A percentile compares a stretch with the other conserved stretches of the same genome.
phyloP scores from a whole-genome alignment of 2,329 filamentous ascomycete genomes.

The Davidsoniella neocaledoniae region DNA sequence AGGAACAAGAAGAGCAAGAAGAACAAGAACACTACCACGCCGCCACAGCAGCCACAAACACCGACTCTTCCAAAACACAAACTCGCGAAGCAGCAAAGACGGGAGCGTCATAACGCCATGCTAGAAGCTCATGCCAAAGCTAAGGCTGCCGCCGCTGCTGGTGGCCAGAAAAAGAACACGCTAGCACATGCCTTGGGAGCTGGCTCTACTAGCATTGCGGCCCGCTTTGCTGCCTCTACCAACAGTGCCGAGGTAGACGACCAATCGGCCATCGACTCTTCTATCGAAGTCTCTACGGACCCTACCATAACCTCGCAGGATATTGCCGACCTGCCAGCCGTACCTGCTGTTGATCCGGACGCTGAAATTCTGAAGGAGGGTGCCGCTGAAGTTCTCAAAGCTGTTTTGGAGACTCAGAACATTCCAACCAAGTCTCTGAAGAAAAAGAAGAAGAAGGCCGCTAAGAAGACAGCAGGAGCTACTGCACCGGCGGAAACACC shows the following conservation, averaged over 20 bases:
- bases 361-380: slow-evolving; percentile 10
- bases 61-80: not conserved
- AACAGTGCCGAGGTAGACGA: not conserved
- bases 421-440: slow-evolving; percentile 12
- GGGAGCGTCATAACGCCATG: not conserved
- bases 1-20: not conserved
- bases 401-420: slow-evolving; percentile 8
- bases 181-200: slow-evolving; percentile 2
- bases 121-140: not conserved
- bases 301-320: no score
- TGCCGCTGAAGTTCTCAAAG: slow-evolving; percentile 11
- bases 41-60: not conserved
- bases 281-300: no score
- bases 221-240: not conserved
- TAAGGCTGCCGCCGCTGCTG: not conserved
- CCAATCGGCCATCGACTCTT: not conserved
- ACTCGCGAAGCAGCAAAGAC: not conserved
- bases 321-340: no score
- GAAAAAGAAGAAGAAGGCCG: slow-evolving; percentile 8
- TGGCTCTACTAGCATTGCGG: not conserved
- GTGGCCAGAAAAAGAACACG: not conserved
- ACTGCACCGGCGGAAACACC: not conserved
- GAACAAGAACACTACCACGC: not conserved
- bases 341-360: not conserved
- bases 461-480: not conserved